These are phyloP conservation scores for Pseudogymnoascus sp. DNA, from an alignment of 2,329 filamentous ascomycete species.

Conservation along the genomic window DNA sequence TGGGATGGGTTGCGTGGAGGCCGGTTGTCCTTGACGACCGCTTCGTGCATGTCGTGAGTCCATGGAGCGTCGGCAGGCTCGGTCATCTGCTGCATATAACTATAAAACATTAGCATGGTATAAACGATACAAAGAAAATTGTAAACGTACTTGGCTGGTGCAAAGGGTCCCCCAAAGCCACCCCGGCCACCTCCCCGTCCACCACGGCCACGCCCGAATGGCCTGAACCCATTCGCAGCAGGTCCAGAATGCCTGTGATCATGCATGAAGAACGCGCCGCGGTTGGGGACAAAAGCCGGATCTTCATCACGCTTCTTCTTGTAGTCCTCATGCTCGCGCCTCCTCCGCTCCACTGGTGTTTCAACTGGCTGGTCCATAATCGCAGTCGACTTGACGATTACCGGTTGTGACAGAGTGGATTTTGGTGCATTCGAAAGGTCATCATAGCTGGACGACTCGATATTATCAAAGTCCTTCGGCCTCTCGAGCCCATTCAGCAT, in stretches of 20 bases:
- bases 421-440: neutral
- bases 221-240: conserved; percentile 67
- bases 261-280: conserved; percentile 95
- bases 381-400: conserved; percentile 30
- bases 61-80: conserved; percentile 67
- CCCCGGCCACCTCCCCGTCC: conserved; percentile 52
- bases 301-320: conserved; percentile 80
- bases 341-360: conserved; percentile 59
- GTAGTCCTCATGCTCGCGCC: conserved; percentile 85
- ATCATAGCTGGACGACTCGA: conserved; percentile 8
- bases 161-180: conserved; percentile 48
- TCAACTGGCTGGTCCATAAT: conserved; percentile 40
- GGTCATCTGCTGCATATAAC: conserved; percentile 38
- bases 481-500: conserved; percentile 44
- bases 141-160: conserved; percentile 54
- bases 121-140: neutral
- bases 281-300: conserved; percentile 86
- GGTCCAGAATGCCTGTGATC: conserved; percentile 78
- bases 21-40: conserved; percentile 38
- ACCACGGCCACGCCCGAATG: conserved; percentile 58
- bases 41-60: conserved; percentile 92
- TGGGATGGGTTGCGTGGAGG: conserved; percentile 18
- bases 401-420: neutral
- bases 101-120: conserved; percentile 24
- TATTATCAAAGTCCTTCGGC: conserved; percentile 18